phyloP scores from a whole-genome alignment of 306 rosid species.

The Abrus pulchellus region DNA sequence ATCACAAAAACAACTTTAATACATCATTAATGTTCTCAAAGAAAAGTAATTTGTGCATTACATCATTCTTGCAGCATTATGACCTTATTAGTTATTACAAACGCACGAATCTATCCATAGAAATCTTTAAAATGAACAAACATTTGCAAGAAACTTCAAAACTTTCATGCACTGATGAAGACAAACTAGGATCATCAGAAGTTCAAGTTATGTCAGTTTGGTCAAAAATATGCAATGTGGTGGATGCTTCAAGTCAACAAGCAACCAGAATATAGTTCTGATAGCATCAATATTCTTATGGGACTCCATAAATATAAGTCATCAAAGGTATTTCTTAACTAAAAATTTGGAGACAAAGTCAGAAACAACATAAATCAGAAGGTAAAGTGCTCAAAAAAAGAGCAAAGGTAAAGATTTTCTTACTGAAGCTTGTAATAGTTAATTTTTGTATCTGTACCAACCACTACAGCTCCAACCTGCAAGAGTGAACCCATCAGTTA shows the following conservation, averaged over 20 bases:
- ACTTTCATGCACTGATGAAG: constrained; percentile 15
- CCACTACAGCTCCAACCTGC: constrained; percentile 99
- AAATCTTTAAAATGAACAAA: constrained; percentile 9
- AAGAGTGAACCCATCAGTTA: constrained; percentile 48
- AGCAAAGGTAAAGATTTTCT: constrained; percentile 48
- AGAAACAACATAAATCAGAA: constrained; percentile 25
- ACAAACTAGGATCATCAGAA: constrained; percentile 22
- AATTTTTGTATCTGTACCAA: constrained; percentile 82
- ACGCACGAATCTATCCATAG: neutral
- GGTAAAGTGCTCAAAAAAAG: constrained; percentile 13
- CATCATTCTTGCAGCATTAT: neutral
- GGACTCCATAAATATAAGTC: constrained; percentile 25
- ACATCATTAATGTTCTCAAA: neutral
- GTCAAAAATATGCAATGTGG: neutral
- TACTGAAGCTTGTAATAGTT: constrained; percentile 99
- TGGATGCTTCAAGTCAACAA: constrained; percentile 29
- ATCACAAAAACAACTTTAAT: constrained; percentile 6
- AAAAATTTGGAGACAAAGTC: constrained; percentile 33
- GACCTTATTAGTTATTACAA: constrained; percentile 4
- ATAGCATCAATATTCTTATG: neutral
- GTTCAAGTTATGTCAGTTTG: constrained; percentile 12
- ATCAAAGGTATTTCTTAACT: constrained; percentile 36
- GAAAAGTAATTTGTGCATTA: constrained; percentile 26
- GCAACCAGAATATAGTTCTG: constrained; percentile 21
- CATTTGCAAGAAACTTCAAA: constrained; percentile 38